Conservation (phyloP, 2,329 filamentous ascomycete species). For the Aspergillus sp. region DNA sequence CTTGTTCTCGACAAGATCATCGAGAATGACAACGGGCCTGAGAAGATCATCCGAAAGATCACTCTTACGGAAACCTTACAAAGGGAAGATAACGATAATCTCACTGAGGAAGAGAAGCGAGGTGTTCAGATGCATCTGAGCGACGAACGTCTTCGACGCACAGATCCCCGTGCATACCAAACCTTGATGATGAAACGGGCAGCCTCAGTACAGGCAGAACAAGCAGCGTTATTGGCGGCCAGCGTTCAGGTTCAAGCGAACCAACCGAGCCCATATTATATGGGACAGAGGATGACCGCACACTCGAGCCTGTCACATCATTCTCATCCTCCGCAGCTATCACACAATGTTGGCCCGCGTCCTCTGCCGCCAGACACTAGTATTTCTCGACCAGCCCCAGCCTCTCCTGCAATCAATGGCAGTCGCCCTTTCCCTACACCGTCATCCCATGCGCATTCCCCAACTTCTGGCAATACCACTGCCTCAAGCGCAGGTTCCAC, state of each 20-base stretch:
- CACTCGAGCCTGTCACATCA: not conserved
- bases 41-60: slow-evolving; percentile 40
- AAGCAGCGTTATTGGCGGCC: not conserved
- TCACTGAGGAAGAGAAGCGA: slow-evolving; percentile 56
- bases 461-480: not conserved
- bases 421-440: not conserved
- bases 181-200: slow-evolving; percentile 14
- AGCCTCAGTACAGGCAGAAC: not conserved
- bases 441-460: not conserved
- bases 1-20: slow-evolving; percentile 53
- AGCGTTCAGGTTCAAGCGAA: not conserved
- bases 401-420: not conserved
- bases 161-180: slow-evolving; percentile 29
- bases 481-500: not conserved
- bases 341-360: slow-evolving; percentile 14
- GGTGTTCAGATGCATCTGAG: slow-evolving; percentile 46
- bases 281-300: not conserved
- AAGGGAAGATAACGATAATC: slow-evolving; percentile 56
- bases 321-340: slow-evolving; percentile 2
- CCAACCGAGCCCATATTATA: not conserved
- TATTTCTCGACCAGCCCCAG: not conserved
- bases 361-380: slow-evolving; percentile 19
- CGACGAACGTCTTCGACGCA: slow-evolving; percentile 35
- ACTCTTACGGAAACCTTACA: slow-evolving; percentile 67
- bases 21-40: slow-evolving; percentile 11